Percentiles rank a stretch among this genome's conserved stretches.
Conservation (phyloP, 345 rosid genomes). For the Carallia brachiata region DNA sequence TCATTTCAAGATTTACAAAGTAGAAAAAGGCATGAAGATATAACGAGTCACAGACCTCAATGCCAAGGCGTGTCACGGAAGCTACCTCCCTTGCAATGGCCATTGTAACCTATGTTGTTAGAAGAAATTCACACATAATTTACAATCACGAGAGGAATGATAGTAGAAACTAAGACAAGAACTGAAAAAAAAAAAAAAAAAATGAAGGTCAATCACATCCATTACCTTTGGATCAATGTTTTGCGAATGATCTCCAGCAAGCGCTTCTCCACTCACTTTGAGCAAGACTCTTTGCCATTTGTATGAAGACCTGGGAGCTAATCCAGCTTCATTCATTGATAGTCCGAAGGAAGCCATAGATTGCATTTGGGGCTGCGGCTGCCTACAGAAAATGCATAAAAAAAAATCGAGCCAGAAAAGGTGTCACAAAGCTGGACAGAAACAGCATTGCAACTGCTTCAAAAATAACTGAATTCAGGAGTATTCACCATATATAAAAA, state of each 20-base stretch:
- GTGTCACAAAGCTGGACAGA: no score
- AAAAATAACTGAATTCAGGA: no score
- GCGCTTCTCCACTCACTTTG: conserved; percentile 98
- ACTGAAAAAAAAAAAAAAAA: no score
- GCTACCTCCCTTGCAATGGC: conserved; percentile 96
- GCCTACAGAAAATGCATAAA: no score
- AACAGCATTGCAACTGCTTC: no score
- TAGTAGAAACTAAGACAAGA: neutral
- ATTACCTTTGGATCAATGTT: conserved; percentile 87
- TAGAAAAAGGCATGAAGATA: no score
- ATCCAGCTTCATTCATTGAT: neutral
- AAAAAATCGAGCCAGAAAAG: no score
- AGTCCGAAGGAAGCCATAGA: no score
- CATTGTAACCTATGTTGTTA: conserved; percentile 72
- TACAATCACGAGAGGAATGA: neutral
- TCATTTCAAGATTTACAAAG: no score
- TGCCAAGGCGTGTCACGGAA: conserved; percentile 78
- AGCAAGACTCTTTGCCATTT: conserved; percentile 95
- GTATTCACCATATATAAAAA: no score
- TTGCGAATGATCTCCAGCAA: conserved; percentile 77
- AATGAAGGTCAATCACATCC: neutral
- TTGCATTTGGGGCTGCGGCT: no score
- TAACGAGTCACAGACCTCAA: conserved; percentile 49
- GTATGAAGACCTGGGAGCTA: conserved; percentile 38
- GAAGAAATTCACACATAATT: conserved; percentile 18